Base-by-base conservation (phyloP, 2,329 filamentous ascomycete species). In the Penicillium hordei region DNA sequence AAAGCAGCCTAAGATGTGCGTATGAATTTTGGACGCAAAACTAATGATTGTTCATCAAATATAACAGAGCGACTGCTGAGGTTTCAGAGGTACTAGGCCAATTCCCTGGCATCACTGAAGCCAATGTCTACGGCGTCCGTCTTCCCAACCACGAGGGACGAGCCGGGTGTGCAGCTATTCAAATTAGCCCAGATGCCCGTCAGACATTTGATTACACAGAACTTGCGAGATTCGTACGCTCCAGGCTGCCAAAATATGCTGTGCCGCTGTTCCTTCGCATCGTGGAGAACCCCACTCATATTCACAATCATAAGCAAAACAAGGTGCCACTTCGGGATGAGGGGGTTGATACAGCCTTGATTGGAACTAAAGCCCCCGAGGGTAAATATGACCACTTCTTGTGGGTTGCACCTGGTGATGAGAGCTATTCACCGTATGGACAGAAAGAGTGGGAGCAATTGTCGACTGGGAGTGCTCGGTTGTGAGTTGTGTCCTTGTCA, bases 281-380 rank as follows among this genome's bases (percentile, higher is more conserved):
- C 19, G 81, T 89, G 23, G 75, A 81, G 27, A 71, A 68, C 13
- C 58, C 72, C 4, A 67, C 66, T 9, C 75, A 76, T 57, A 76
- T 73, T 36, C 83, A 87, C 6, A 93, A 91, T 66, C 89, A 91
- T 71, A 93, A 93, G 76, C 89, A 91, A 74, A 90, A 91, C 69
- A 93, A 93, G 71, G 82, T 87, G 1, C 86, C 86, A 0, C 75
- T 91, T 45, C 81, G 87, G 66, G 82, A 83, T 45, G 86, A 89
- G 61, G 88, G 88, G 0, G 82, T 89, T 15, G 83, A 90, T 69
- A 82, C 84, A 4, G 70, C 69, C 5, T 78, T 78, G 57, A 71
- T 80, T 19, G 75, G 75, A 0, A 72, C 69, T 15, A 78, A 80
- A 59, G 79, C 79, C 9, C 68, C 71, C 10, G 77, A 73, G n/a